Evolutionary conservation across 257 asterid species (phyloP).

Genomic region (Verbena officinalis): DNA sequence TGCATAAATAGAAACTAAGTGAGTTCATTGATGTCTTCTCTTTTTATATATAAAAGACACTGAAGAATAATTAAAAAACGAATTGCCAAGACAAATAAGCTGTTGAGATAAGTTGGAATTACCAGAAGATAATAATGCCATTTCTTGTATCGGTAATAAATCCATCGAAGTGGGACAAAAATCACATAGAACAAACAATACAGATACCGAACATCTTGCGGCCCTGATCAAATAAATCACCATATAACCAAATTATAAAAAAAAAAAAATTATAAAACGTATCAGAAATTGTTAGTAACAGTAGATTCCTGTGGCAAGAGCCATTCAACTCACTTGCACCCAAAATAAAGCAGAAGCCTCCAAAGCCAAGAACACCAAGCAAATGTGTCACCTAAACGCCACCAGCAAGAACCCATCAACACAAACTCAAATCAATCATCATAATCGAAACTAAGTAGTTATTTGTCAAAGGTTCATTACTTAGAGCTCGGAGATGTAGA

Average conservation of each 20-base stretch:
- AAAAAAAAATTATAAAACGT: not conserved
- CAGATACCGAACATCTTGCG: constrained; percentile 87
- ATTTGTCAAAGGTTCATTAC: too few species aligned
- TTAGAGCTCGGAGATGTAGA: too few species aligned
- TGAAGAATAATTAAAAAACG: not conserved
- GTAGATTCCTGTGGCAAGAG: not conserved
- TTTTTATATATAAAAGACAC: not conserved
- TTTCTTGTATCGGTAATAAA: constrained; percentile 92
- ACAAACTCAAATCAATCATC: constrained; percentile 10
- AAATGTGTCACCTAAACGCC: constrained; percentile 82
- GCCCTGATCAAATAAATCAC: constrained; percentile 63
- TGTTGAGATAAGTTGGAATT: constrained; percentile 25
- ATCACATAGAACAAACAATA: constrained; percentile 85
- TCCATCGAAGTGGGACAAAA: constrained; percentile 98
- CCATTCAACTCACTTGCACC: constrained; percentile 82
- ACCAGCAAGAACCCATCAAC: constrained; percentile 30
- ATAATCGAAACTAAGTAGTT: too few species aligned
- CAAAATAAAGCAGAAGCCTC: constrained; percentile 90
- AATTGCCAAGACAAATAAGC: constrained; percentile 1
- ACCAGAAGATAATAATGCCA: constrained; percentile 99
- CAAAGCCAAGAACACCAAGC: constrained; percentile 95
- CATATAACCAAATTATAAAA: constrained; percentile 26
- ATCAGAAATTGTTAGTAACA: not conserved
- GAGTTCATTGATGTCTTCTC: constrained; percentile 18
- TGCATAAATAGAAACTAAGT: constrained; percentile 36